Evolutionary conservation across 169 alveolate genomes (phyloP).

Genomic region (Cryptosporidium ryanae): DNA sequence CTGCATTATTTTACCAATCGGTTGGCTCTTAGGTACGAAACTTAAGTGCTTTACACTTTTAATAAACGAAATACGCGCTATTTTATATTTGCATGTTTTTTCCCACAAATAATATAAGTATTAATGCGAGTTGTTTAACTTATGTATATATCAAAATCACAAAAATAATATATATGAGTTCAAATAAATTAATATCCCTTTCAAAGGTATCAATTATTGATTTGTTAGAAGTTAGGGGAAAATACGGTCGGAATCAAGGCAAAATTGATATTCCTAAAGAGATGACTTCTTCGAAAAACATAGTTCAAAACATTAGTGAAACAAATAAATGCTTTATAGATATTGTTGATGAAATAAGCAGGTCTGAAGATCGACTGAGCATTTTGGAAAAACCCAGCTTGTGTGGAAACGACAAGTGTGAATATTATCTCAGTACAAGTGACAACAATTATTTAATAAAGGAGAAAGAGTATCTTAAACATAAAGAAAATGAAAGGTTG

Average conservation of each 20-base stretch:
- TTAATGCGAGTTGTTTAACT: no score
- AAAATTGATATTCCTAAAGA: not conserved
- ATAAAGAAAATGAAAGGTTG: not conserved
- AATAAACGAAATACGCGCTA: not conserved
- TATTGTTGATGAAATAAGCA: no score
- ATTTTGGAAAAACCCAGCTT: no score
- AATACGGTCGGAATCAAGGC: not conserved
- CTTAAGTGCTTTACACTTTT: not conserved
- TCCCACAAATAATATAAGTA: not conserved
- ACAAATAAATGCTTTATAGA: no score
- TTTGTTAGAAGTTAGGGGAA: constrained; percentile 6
- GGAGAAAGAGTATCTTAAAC: not conserved
- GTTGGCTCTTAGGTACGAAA: not conserved
- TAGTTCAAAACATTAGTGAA: not conserved
- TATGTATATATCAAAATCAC: no score
- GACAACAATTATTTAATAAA: not conserved
- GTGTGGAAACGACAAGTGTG: no score
- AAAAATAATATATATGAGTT: not conserved
- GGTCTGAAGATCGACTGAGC: no score
- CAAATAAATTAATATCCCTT: constrained; percentile 1
- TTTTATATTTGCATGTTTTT: not conserved
- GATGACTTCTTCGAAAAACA: not conserved
- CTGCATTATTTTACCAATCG: constrained; percentile 69
- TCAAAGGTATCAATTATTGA: constrained; percentile 40
- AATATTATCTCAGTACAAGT: no score